Evolutionary conservation across 129 eudicot genomes (phyloP).

Genomic region (Lactuca sativa): DNA sequence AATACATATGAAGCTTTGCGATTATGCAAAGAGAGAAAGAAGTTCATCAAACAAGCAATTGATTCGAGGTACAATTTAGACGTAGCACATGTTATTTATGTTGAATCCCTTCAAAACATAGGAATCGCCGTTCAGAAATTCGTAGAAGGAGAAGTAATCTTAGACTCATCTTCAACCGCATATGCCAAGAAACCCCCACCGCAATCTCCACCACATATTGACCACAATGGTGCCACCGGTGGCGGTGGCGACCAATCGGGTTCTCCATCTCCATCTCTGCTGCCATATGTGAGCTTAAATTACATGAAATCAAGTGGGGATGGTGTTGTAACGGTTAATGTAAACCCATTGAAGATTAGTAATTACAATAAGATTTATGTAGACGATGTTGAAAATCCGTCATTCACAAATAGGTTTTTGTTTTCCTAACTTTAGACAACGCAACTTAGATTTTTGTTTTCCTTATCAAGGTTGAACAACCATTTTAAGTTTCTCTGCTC

Average conservation of each 20-base stretch:
- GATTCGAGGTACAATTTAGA: conserved; percentile 83
- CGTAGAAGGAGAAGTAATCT: conserved; percentile 52
- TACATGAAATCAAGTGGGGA: conserved; percentile 54
- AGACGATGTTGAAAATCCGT: conserved; percentile 38
- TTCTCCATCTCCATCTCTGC: conserved; percentile 35
- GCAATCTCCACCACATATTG: conserved; percentile 46
- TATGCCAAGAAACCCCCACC: conserved; percentile 26
- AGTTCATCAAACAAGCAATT: conserved; percentile 70
- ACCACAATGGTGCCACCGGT: conserved; percentile 31
- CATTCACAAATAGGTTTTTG: conserved; percentile 22
- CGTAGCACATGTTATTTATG: conserved; percentile 78
- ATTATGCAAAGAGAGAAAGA: conserved; percentile 72
- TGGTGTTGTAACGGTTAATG: conserved; percentile 50
- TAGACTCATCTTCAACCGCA: conserved; percentile 34
- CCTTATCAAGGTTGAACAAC: too few species aligned
- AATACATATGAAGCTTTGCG: conserved; percentile 64
- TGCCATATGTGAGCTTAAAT: conserved; percentile 42
- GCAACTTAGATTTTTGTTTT: too few species aligned
- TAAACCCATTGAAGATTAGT: conserved; percentile 33
- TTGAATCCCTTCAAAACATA: conserved; percentile 59
- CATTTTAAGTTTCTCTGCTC: too few species aligned
- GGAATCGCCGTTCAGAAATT: conserved; percentile 72
- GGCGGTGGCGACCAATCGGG: conserved; percentile 21
- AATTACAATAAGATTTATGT: conserved; percentile 42
- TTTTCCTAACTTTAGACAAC: too few species aligned